These are phyloP conservation scores for Metarhizium album DNA, from an alignment of 2,329 filamentous ascomycete genomes.

Conservation along the genomic window DNA sequence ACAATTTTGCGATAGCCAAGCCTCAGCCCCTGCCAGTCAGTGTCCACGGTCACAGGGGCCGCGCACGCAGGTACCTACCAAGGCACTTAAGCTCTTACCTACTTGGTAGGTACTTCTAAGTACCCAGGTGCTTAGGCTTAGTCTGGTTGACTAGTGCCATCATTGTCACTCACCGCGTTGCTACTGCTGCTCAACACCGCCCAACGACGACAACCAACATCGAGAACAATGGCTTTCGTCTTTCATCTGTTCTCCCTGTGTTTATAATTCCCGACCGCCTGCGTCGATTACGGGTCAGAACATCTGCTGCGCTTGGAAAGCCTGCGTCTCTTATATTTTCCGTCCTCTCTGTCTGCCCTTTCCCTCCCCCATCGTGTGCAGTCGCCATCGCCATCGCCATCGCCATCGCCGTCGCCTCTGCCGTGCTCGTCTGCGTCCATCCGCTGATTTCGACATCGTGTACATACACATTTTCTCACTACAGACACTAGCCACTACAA, in stretches of 20 bases:
- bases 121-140: too few species aligned
- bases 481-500: not conserved
- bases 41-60: too few species aligned
- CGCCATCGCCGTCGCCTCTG: not conserved
- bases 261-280: not conserved
- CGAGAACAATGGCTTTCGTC: not conserved
- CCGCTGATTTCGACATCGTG: not conserved
- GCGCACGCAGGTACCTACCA: too few species aligned
- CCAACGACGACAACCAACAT: not conserved
- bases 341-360: not conserved
- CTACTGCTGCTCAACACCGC: not conserved
- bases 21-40: too few species aligned
- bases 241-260: not conserved
- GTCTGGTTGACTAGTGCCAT: too few species aligned
- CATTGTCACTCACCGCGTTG: not conserved
- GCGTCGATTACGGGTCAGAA: not conserved
- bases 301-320: not conserved
- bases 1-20: too few species aligned
- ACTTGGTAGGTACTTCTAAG: too few species aligned
- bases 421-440: not conserved
- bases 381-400: not conserved
- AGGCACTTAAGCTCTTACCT: too few species aligned
- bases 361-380: not conserved
- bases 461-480: not conserved
- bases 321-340: not conserved